Conservation (phyloP, 257 asterid genomes). For the Eustoma russellianum region DNA sequence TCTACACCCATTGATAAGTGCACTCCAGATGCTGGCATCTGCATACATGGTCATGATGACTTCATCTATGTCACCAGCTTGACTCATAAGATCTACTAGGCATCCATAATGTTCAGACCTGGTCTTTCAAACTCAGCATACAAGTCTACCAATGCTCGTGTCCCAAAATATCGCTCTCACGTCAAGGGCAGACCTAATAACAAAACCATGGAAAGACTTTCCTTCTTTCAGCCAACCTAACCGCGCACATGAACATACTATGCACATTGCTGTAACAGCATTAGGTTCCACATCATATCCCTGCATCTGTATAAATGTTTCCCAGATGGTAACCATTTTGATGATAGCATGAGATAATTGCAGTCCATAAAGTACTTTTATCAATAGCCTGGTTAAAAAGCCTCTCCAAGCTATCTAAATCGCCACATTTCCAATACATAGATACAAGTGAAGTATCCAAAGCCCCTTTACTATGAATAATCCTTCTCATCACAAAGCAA, state of each 20-base stretch:
- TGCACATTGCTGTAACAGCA: conserved; percentile 64
- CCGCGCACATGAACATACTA: conserved; percentile 70
- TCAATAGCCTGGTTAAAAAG: conserved; percentile 25
- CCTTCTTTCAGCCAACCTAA: conserved; percentile 58
- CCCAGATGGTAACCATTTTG: conserved; percentile 41
- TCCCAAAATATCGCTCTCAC: conserved; percentile 46
- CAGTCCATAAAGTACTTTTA: conserved; percentile 55
- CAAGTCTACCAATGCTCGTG: conserved; percentile 65
- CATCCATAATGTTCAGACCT: conserved; percentile 68
- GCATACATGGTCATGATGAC: conserved; percentile 57
- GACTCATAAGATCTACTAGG: conserved; percentile 81
- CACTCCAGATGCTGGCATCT: conserved; percentile 66
- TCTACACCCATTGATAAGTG: conserved; percentile 78
- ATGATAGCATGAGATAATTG: conserved; percentile 68
- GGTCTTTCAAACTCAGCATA: conserved; percentile 65
- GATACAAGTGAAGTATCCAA: conserved; percentile 66
- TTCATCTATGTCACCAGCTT: conserved; percentile 64
- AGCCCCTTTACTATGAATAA: conserved; percentile 31
- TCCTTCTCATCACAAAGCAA: conserved; percentile 42
- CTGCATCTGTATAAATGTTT: conserved; percentile 39
- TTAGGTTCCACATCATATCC: conserved; percentile 34
- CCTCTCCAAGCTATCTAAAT: conserved; percentile 39
- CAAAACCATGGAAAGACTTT: conserved; percentile 58
- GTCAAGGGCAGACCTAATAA: conserved; percentile 33
- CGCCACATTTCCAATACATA: conserved; percentile 84